Conservation (phyloP, 1,139 yeast species). For the Scheffersomyces segobiensis region DNA sequence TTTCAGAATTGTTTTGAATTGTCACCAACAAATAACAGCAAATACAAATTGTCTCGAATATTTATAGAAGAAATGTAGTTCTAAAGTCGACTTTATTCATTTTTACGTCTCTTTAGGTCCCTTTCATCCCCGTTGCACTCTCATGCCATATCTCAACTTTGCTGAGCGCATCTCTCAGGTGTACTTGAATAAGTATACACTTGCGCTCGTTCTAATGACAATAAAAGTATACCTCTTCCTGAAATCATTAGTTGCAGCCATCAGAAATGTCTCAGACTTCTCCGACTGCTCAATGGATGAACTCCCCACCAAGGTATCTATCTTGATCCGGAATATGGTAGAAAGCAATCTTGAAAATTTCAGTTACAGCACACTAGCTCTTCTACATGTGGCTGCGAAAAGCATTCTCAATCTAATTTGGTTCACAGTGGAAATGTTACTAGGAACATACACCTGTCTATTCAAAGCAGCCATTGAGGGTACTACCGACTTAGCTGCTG, state of each 20-base stretch:
- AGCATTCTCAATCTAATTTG: conserved; percentile 60
- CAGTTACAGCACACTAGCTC: conserved; percentile 11
- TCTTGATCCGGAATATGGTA: conserved; percentile 45
- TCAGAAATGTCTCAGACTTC: conserved; percentile 33
- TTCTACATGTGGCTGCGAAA: conserved; percentile 38
- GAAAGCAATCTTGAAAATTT: conserved; percentile 13
- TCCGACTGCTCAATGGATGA: conserved; percentile 43
- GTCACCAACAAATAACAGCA: not conserved
- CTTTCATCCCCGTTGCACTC: not conserved
- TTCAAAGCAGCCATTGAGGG: conserved; percentile 73
- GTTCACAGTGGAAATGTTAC: conserved; percentile 67
- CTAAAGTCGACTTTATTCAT: not conserved
- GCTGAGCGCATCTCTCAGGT: conserved; percentile 56
- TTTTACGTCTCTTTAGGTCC: no score
- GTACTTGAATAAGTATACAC: conserved; percentile 58
- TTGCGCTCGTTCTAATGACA: conserved; percentile 44
- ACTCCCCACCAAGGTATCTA: conserved; percentile 58
- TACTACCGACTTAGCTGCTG: conserved; percentile 69
- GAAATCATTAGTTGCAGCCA: conserved; percentile 36
- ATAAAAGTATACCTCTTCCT: conserved; percentile 53
- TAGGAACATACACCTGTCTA: conserved; percentile 87
- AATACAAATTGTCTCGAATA: not conserved
- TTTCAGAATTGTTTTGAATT: not conserved
- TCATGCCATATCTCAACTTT: conserved; percentile 24
- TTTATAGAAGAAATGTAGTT: not conserved